Evolutionary conservation across 805 yeast species (phyloP).

Genomic region (Lipomyces lipofer): DNA sequence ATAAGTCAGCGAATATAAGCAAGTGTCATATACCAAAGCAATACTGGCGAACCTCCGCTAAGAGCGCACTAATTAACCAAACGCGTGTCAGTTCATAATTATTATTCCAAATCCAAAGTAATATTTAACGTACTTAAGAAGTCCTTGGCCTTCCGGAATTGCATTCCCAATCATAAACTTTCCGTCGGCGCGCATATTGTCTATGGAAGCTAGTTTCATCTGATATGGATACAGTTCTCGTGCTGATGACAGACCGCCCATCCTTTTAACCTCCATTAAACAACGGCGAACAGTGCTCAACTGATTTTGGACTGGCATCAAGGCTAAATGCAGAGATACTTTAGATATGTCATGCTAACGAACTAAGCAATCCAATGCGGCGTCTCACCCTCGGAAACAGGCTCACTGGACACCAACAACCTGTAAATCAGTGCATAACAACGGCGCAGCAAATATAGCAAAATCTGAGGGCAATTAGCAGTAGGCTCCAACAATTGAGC

Average conservation of each 20-base stretch:
- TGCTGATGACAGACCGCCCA: conserved; percentile 85
- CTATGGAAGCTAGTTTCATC: conserved; percentile 87
- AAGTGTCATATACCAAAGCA: not conserved
- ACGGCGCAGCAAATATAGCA: conserved; percentile 79
- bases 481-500: not conserved
- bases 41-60: conserved; percentile 20
- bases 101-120: not conserved
- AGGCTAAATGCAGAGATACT: conserved; percentile 43
- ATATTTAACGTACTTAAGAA: conserved; percentile 49
- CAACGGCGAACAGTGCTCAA: conserved; percentile 88
- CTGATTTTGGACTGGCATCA: conserved; percentile 93
- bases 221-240: conserved; percentile 96
- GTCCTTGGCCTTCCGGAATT: conserved; percentile 97
- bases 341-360: not conserved
- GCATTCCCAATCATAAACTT: conserved; percentile 84
- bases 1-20: not conserved
- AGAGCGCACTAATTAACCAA: conserved; percentile 18
- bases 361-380: not conserved
- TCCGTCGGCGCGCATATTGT: conserved; percentile 84
- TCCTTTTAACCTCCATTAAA: conserved; percentile 80
- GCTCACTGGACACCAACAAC: conserved; percentile 87
- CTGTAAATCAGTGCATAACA: conserved; percentile 90
- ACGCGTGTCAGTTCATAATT: not conserved
- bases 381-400: conserved; percentile 69
- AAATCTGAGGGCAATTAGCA: conserved; percentile 37